Evolutionary conservation across 2,329 filamentous ascomycete species (phyloP).

Genomic region (Chrysoporthe puriensis): DNA sequence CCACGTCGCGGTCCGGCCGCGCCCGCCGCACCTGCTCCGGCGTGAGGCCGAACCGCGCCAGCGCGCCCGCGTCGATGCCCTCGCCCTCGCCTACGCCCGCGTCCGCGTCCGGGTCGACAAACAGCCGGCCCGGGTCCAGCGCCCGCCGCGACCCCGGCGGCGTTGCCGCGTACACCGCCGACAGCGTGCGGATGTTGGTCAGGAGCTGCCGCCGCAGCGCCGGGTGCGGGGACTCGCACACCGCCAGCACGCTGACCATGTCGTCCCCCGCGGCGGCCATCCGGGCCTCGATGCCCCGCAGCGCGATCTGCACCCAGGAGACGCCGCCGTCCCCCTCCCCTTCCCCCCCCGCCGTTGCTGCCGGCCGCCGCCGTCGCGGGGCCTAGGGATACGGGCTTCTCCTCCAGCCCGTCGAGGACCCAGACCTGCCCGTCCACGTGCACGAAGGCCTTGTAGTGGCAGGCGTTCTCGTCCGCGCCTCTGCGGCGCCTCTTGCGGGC

Average conservation of each 20-base stretch:
- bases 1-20: constrained; percentile 31
- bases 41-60: background rate
- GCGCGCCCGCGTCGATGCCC: background rate
- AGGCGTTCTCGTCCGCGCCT: constrained; percentile 61
- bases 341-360: background rate
- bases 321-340: constrained; percentile 40
- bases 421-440: constrained; percentile 73
- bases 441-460: constrained; percentile 90
- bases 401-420: constrained; percentile 86
- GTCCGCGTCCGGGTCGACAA: constrained; percentile 7
- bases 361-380: constrained; percentile 24
- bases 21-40: background rate
- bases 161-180: constrained; percentile 43
- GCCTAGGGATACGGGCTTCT: constrained; percentile 69
- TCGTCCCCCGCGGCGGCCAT: constrained; percentile 64
- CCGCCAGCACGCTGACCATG: constrained; percentile 77
- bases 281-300: constrained; percentile 68
- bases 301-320: constrained; percentile 68
- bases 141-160: constrained; percentile 19
- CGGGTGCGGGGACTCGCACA: constrained; percentile 68
- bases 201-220: constrained; percentile 52
- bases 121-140: background rate
- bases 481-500: constrained; percentile 41
- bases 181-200: constrained; percentile 39
- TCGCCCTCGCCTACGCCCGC: constrained; percentile 4